Evolutionary conservation across 345 rosid species (phyloP), one percentile per base, ranked within the genome.

Genomic region (Melaleuca alternifolia): DNA sequence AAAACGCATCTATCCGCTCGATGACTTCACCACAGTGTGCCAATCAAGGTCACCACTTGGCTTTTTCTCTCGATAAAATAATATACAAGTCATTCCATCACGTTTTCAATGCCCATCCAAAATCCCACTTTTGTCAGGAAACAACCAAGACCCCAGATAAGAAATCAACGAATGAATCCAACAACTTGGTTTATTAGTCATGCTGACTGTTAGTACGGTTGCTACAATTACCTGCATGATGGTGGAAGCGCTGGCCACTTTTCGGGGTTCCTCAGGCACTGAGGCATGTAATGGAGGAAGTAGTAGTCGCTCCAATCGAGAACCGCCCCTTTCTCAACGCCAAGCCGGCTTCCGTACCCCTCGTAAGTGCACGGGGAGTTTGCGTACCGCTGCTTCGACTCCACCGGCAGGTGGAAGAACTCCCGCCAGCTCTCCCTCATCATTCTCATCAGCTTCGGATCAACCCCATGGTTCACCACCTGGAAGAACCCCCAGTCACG

Each of bases 221-320:
- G 85, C 48, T 23, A 87, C 86, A 14, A 88, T 85, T 84, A 95
- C 99, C 98, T 96, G 94, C 92, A 92, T 85, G 89, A 85, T n/a
- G 93, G 82, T 41, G 98, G 98, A 28, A 88, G 92, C 28, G 91
- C 50, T 52, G 99, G 99, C 99, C 99, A 97, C 88, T 95, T 96
- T 84, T 90, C 89, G 30, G 88, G 90, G 86, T 91, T 89, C 89
- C 92, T 92, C 50, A 91, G 52, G 53, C 89, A 59, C 12, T 59
- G 52, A 51, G 99, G 99, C 90, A 91, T 88, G 88, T 85, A 93
- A 85, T 97, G 93, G 84, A 97, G 98, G 84, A 88, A 96, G 88
- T 92, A 96, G 87, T 97, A 97, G 89, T 97, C 99, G 83, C 99
- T 92, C 99, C 99, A 97, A 88, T 96, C 99, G 82, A 97, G 93